Percentiles rank a stretch among this genome's conserved stretches.
Evolutionary conservation across 2,329 filamentous ascomycete genomes (phyloP).

Genomic region (Onygenales sp.): DNA sequence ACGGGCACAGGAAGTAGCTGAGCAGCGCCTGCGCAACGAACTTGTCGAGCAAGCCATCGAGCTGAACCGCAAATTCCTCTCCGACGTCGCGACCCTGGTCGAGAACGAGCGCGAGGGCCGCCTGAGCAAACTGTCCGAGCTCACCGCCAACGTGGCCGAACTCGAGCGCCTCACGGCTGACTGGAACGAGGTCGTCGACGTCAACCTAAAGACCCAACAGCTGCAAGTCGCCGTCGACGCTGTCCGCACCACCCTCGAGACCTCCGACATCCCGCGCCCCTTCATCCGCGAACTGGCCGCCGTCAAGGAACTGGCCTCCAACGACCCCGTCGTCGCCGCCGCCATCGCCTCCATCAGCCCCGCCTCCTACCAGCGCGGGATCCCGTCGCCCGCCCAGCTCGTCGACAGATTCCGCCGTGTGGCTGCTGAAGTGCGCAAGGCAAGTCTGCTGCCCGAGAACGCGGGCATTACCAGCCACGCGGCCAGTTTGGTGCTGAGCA

Average conservation of each 20-base stretch:
- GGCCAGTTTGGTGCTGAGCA: constrained; percentile 79
- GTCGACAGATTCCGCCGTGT: constrained; percentile 95
- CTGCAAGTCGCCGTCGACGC: constrained; percentile 93
- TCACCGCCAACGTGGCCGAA: constrained; percentile 67
- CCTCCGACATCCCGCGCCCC: constrained; percentile 63
- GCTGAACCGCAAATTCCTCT: constrained; percentile 74
- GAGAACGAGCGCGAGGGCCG: constrained; percentile 82
- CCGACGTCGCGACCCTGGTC: constrained; percentile 68
- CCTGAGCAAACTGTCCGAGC: constrained; percentile 72
- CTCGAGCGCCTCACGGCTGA: constrained; percentile 79
- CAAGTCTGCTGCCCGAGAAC: constrained; percentile 80
- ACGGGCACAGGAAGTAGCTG: constrained; percentile 67
- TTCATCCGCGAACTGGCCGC: constrained; percentile 91
- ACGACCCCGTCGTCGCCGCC: constrained; percentile 78
- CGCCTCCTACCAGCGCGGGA: constrained; percentile 80
- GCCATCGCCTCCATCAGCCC: constrained; percentile 97
- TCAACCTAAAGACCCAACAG: constrained; percentile 88
- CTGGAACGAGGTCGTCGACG: constrained; percentile 85
- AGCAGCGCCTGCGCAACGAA: constrained; percentile 73
- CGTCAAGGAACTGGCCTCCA: constrained; percentile 79
- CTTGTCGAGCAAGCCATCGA: constrained; percentile 84
- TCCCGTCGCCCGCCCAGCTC: constrained; percentile 73
- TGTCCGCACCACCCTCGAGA: constrained; percentile 73
- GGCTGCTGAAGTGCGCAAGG: constrained; percentile 86
- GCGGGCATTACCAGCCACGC: constrained; percentile 92